These are phyloP conservation scores for Anisodus acutangulus DNA, from an alignment of 257 asterid genomes.

Conservation along the genomic window DNA sequence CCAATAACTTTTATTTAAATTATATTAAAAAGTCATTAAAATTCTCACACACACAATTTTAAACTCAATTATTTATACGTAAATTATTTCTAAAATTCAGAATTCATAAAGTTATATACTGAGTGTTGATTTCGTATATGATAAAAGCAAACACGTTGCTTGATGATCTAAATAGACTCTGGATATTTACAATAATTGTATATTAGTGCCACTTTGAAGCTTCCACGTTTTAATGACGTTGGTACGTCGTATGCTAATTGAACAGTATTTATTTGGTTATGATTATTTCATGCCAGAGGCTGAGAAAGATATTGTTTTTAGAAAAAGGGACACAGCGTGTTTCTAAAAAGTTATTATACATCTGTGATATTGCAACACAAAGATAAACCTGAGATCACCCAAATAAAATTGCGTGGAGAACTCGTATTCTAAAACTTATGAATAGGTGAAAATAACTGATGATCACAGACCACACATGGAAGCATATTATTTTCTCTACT, in stretches of 20 bases:
- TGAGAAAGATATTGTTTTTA: conserved; percentile 15
- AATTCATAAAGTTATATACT: no score
- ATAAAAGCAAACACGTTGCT: not conserved
- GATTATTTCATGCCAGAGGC: not conserved
- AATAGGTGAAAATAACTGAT: conserved; percentile 6
- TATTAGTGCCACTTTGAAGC: not conserved
- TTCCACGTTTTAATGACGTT: not conserved
- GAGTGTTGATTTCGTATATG: no score
- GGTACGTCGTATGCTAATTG: not conserved
- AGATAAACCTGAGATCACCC: conserved; percentile 2
- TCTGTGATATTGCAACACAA: not conserved
- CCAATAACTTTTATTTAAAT: no score
- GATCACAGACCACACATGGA: not conserved
- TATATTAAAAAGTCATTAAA: no score
- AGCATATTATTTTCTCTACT: not conserved
- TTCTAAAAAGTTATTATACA: conserved; percentile 16
- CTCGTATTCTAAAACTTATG: not conserved
- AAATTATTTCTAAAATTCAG: no score
- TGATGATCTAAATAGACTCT: not conserved
- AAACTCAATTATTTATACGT: no score
- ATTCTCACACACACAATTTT: no score
- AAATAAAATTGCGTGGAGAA: not conserved
- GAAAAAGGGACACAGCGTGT: not conserved
- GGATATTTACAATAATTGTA: not conserved
- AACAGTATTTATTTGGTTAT: not conserved